Percentiles rank a stretch among this genome's conserved stretches.
Conservation (phyloP, 2,329 filamentous ascomycete species). For the Didymellaceae sp. region DNA sequence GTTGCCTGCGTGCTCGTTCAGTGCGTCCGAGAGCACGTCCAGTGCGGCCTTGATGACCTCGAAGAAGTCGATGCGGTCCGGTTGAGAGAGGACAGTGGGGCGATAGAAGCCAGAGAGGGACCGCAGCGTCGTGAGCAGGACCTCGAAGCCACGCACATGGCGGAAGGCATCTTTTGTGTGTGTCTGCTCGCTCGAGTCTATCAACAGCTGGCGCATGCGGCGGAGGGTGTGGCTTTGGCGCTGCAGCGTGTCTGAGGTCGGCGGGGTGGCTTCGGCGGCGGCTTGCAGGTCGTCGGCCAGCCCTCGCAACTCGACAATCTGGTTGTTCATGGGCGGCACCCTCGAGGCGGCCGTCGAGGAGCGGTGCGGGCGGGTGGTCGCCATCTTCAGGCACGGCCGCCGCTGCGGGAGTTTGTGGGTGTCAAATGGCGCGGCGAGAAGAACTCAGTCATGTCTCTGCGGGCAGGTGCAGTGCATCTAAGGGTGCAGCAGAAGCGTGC, state of each 20-base stretch:
- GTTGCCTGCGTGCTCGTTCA: conserved; percentile 84
- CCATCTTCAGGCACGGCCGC: conserved; percentile 44
- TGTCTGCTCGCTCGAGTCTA: conserved; percentile 58
- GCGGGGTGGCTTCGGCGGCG: conserved; percentile 39
- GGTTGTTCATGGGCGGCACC: conserved; percentile 61
- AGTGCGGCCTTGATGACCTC: conserved; percentile 74
- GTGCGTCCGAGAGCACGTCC: conserved; percentile 74
- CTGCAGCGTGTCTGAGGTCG: conserved; percentile 43
- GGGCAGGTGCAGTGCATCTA: conserved; percentile 14
- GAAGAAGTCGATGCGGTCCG: conserved; percentile 71
- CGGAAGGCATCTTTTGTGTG: conserved; percentile 81
- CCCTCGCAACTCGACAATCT: conserved; percentile 48
- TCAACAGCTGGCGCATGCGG: conserved; percentile 70
- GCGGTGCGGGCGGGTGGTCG: conserved; percentile 44
- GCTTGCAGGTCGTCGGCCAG: conserved; percentile 45
- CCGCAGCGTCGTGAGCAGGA: conserved; percentile 71
- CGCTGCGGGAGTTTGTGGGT: conserved; percentile 31
- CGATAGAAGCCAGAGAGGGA: conserved; percentile 79
- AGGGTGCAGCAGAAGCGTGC: background rate
- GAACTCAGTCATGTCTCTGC: conserved; percentile 40
- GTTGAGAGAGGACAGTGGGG: conserved; percentile 64
- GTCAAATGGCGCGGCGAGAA: conserved; percentile 28
- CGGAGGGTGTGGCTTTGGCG: conserved; percentile 61
- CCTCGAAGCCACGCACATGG: conserved; percentile 78
- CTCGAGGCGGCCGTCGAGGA: conserved; percentile 49